phyloP scores from a whole-genome alignment of 1,284 basidiomycete species.

The Moesziomyces aphidis region DNA sequence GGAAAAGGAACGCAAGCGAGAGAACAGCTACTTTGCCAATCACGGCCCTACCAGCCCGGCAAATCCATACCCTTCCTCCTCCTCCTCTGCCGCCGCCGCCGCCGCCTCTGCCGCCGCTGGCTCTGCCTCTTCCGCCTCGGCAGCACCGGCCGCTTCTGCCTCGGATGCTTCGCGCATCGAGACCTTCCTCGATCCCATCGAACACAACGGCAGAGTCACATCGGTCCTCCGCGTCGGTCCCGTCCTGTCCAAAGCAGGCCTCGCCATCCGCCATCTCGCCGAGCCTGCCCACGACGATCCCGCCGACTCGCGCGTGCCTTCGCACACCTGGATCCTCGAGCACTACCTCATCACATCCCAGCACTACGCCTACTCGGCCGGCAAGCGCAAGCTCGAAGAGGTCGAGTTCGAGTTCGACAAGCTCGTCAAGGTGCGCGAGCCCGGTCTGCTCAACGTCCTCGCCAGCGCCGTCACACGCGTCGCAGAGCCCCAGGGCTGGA shows the following conservation, averaged over 20 bases:
- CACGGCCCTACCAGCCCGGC: conserved; percentile 23
- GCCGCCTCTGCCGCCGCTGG: too few species aligned
- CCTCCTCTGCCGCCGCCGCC: not conserved
- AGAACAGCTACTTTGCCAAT: conserved; percentile 33
- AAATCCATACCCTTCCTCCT: conserved; percentile 8
- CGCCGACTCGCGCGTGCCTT: conserved; percentile 23
- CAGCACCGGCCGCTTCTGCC: conserved; percentile 4
- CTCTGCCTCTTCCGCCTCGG: conserved; percentile 4
- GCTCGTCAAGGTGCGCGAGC: conserved; percentile 48
- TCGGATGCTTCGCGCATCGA: conserved; percentile 35
- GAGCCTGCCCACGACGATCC: conserved; percentile 44
- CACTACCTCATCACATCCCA: conserved; percentile 53
- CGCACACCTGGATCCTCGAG: conserved; percentile 57
- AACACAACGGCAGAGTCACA: conserved; percentile 38
- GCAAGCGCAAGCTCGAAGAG: conserved; percentile 63
- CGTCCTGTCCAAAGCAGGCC: conserved; percentile 33
- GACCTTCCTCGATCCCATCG: conserved; percentile 58
- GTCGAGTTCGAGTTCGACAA: conserved; percentile 60
- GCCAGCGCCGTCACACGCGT: conserved; percentile 52
- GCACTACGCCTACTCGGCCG: conserved; percentile 55
- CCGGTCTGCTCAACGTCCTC: conserved; percentile 53
- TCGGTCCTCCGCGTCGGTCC: conserved; percentile 56
- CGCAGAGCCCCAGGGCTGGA: conserved; percentile 42
- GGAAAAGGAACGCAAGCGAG: conserved; percentile 49
- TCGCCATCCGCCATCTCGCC: conserved; percentile 50